phyloP scores from a whole-genome alignment of 805 yeast genomes.

The Saccharomycopsis vini region DNA sequence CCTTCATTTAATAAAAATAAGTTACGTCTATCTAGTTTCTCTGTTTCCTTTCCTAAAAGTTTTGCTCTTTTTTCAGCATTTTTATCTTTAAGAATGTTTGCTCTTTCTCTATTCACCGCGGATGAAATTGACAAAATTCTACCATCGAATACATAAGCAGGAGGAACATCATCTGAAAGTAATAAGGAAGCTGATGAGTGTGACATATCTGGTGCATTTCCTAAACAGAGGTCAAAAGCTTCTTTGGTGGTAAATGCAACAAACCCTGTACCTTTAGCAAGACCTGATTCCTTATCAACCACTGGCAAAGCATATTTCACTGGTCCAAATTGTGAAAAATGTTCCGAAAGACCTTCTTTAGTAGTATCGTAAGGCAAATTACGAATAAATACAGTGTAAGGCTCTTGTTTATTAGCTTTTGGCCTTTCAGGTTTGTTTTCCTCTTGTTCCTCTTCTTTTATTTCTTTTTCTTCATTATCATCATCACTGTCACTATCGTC shows the following conservation, averaged over 20 bases:
- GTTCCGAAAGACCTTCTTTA: slow-evolving; percentile 64
- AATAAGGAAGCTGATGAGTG: slow-evolving; percentile 52
- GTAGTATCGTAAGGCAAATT: slow-evolving; percentile 95
- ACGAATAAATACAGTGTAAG: slow-evolving; percentile 73
- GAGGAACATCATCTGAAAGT: slow-evolving; percentile 86
- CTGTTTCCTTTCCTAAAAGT: slow-evolving; percentile 69
- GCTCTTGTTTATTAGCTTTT: slow-evolving; percentile 54
- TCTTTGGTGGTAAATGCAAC: slow-evolving; percentile 68
- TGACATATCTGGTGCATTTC: slow-evolving; percentile 62
- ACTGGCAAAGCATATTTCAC: slow-evolving; percentile 93
- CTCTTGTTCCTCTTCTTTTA: slow-evolving; percentile 28
- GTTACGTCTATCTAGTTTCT: slow-evolving; percentile 76
- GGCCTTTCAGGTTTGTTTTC: slow-evolving; percentile 29
- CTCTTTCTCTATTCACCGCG: slow-evolving; percentile 82
- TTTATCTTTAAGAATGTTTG: slow-evolving; percentile 61
- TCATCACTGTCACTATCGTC: slow-evolving; percentile 28
- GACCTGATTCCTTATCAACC: slow-evolving; percentile 71
- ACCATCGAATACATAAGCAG: slow-evolving; percentile 85
- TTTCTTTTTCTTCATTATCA: slow-evolving; percentile 29
- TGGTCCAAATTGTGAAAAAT: slow-evolving; percentile 75
- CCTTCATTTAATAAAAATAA: slow-evolving; percentile 89
- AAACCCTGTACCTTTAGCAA: slow-evolving; percentile 91
- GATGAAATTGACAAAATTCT: slow-evolving; percentile 77
- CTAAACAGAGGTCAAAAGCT: slow-evolving; percentile 59
- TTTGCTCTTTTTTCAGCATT: slow-evolving; percentile 68